Percentiles rank a stretch among this genome's conserved stretches.
Evolutionary conservation across 805 yeast species (phyloP).

Genomic region (Grigorovia yakushimaensis): DNA sequence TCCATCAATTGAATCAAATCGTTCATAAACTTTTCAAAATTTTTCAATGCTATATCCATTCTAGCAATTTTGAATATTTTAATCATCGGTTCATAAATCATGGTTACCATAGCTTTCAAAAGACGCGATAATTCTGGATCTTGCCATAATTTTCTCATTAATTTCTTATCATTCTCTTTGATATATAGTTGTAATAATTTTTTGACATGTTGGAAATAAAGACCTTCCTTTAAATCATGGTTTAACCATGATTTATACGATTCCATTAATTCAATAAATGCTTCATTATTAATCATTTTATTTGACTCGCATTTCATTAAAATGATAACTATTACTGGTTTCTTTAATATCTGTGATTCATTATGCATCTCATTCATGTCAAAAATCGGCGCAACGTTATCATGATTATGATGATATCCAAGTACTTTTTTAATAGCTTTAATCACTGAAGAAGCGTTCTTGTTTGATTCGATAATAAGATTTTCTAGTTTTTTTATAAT

Average conservation of each 20-base stretch:
- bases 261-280: slow-evolving; percentile 22
- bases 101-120: slow-evolving; percentile 59
- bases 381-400: slow-evolving; percentile 4
- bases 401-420: slow-evolving; percentile 19
- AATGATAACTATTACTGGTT: slow-evolving; percentile 21
- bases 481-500: slow-evolving; percentile 41
- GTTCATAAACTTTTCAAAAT: slow-evolving; percentile 53
- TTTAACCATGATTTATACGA: slow-evolving; percentile 23
- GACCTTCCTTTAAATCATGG: slow-evolving; percentile 20
- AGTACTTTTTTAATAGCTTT: slow-evolving; percentile 26
- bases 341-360: slow-evolving; percentile 22
- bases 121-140: slow-evolving; percentile 75
- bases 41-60: slow-evolving; percentile 53
- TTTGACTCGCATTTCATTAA: slow-evolving; percentile 18
- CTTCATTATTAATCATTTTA: slow-evolving; percentile 13
- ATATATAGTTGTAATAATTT: slow-evolving; percentile 55
- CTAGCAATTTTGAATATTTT: slow-evolving; percentile 57
- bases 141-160: slow-evolving; percentile 70
- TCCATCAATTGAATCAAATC: slow-evolving; percentile 57
- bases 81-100: slow-evolving; percentile 68
- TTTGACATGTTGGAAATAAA: slow-evolving; percentile 43
- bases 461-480: slow-evolving; percentile 15
- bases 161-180: slow-evolving; percentile 65
- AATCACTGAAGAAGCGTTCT: slow-evolving; percentile 19
- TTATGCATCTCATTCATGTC: slow-evolving; percentile 24